phyloP scores from a whole-genome alignment of 495 filamentous ascomycete species.

The Penicillium lagena region DNA sequence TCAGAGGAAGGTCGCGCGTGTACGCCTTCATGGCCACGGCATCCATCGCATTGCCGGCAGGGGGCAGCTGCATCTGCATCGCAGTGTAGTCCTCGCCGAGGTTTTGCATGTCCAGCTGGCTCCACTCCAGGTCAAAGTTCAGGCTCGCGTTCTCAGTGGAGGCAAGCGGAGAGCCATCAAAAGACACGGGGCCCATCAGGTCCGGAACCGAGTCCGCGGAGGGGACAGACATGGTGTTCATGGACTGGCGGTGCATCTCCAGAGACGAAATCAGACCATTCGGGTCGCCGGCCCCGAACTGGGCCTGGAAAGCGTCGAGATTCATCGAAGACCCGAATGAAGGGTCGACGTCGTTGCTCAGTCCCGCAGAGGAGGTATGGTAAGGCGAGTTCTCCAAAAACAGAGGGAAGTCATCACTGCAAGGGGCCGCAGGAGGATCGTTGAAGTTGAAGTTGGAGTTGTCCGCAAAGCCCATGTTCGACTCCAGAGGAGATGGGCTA shows the following conservation, averaged over 20 bases:
- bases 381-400: conserved; percentile 17
- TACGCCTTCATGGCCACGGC: conserved; percentile 20
- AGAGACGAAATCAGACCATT: conserved; percentile 16
- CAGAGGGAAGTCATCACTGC: conserved; percentile 17
- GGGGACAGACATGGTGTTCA: conserved; percentile 20
- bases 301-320: conserved; percentile 42
- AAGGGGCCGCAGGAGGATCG: conserved; percentile 17
- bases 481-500: conserved; percentile 17
- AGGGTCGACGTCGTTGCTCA: conserved; percentile 10
- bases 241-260: conserved; percentile 19
- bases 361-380: neutral
- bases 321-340: conserved; percentile 29
- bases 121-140: conserved; percentile 33
- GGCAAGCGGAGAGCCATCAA: conserved; percentile 16
- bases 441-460: conserved; percentile 22
- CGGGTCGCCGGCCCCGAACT: conserved; percentile 49
- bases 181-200: conserved; percentile 12
- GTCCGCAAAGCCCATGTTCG: conserved; percentile 11
- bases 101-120: conserved; percentile 23
- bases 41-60: conserved; percentile 10
- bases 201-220: conserved; percentile 19
- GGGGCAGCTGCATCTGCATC: conserved; percentile 28
- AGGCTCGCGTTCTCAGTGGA: conserved; percentile 22
- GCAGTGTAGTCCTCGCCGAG: conserved; percentile 26
- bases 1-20: conserved; percentile 6